A percentile compares a stretch with the other conserved stretches of the same genome.
phyloP scores from a whole-genome alignment of 139 green algal species.

The Chlamydomonas sp. region DNA sequence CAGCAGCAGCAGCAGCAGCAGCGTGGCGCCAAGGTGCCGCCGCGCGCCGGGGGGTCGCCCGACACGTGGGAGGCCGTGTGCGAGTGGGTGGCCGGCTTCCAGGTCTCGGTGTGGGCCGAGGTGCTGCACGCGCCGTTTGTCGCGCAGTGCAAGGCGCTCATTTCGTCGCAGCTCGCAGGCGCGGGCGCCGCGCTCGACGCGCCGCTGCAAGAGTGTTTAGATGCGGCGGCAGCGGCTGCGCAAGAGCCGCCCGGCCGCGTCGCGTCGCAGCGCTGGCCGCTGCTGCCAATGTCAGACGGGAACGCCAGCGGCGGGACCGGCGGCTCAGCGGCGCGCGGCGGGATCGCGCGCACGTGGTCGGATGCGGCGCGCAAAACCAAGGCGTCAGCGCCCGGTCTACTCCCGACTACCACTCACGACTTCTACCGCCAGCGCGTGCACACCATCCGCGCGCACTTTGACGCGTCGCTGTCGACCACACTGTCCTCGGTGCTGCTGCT shows the following conservation, averaged over 20 bases:
- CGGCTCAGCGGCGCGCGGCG: too few species aligned
- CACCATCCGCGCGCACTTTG: conserved; percentile 37
- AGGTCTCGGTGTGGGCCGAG: conserved; percentile 56
- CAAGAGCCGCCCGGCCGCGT: conserved; percentile 26
- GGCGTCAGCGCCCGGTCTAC: too few species aligned
- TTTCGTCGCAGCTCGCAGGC: conserved; percentile 41
- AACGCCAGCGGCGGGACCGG: too few species aligned
- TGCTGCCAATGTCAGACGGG: too few species aligned
- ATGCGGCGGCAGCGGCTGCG: conserved; percentile 17
- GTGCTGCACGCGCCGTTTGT: conserved; percentile 66
- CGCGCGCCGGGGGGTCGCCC: neutral
- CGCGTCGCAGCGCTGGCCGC: conserved; percentile 14
- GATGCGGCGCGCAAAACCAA: too few species aligned
- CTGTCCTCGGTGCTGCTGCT: conserved; percentile 46
- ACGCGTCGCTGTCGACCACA: conserved; percentile 34
- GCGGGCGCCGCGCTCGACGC: conserved; percentile 25
- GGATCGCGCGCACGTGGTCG: too few species aligned
- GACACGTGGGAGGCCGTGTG: conserved; percentile 52
- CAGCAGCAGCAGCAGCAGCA: neutral
- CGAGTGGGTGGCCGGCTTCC: conserved; percentile 65
- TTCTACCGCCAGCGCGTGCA: conserved; percentile 38
- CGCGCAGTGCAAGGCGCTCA: conserved; percentile 44
- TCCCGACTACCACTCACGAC: too few species aligned
- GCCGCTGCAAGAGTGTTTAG: conserved; percentile 39
- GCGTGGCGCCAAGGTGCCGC: neutral